Evolutionary conservation across 352 stramenopile genomes (phyloP).

Genomic region (Globisporangium okanoganense): DNA sequence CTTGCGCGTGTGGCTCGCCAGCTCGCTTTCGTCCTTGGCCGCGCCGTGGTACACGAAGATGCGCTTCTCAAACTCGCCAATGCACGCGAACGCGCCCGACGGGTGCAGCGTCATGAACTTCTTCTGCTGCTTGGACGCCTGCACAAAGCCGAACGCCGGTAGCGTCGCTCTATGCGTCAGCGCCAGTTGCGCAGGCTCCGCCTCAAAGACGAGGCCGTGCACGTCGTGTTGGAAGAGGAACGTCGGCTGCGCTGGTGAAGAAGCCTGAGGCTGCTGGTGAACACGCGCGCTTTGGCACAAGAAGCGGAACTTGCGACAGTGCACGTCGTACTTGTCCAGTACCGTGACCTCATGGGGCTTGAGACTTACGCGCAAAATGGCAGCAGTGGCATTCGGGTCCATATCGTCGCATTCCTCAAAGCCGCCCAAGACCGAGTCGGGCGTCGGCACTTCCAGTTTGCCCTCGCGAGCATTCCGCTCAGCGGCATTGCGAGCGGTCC

Average conservation of each 20-base stretch:
- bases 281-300: slow-evolving; percentile 33
- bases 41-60: slow-evolving; percentile 70
- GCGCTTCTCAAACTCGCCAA: slow-evolving; percentile 76
- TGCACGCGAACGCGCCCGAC: slow-evolving; percentile 48
- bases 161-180: slow-evolving; percentile 53
- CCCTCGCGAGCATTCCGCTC: slow-evolving; percentile 20
- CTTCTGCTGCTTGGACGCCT: slow-evolving; percentile 86
- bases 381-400: slow-evolving; percentile 65
- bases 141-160: slow-evolving; percentile 79
- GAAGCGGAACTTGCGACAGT: slow-evolving; percentile 70
- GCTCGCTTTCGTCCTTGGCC: slow-evolving; percentile 20
- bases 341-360: slow-evolving; percentile 23
- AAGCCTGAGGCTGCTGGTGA: not conserved
- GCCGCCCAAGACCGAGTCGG: slow-evolving; percentile 71
- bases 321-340: slow-evolving; percentile 46
- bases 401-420: slow-evolving; percentile 81
- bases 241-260: slow-evolving; percentile 11
- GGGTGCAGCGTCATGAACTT: slow-evolving; percentile 75
- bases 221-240: slow-evolving; percentile 84
- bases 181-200: slow-evolving; percentile 17
- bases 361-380: slow-evolving; percentile 46
- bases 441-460: slow-evolving; percentile 63
- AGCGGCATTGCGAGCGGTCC: slow-evolving; percentile 18
- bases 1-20: slow-evolving; percentile 40
- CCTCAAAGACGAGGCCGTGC: slow-evolving; percentile 63